Conservation (phyloP, 2,329 filamentous ascomycete genomes). For the Dryadomyces quercivorus region DNA sequence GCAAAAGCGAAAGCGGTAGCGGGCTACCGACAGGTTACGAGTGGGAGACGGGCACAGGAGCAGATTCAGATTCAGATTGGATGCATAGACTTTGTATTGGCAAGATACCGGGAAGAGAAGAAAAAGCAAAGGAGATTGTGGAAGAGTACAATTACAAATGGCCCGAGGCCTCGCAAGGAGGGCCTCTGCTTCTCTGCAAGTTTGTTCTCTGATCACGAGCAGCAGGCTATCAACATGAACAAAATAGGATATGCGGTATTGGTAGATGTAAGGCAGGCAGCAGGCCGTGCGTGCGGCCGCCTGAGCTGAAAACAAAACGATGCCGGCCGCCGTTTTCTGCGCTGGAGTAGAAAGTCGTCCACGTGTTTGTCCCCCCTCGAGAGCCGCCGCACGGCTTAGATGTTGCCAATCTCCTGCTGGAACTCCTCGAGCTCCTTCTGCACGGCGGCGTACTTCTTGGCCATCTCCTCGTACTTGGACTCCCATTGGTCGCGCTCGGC, state of each 20-base stretch:
- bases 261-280: slow-evolving; percentile 5
- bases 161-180: neutral
- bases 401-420: slow-evolving; percentile 83
- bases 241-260: slow-evolving; percentile 5
- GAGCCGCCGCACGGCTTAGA: slow-evolving; percentile 43
- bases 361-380: neutral
- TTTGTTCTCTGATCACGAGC: neutral
- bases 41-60: no score
- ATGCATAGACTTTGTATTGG: neutral
- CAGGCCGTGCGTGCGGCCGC: neutral
- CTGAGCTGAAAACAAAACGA: slow-evolving; percentile 4
- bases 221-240: neutral
- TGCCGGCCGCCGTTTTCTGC: neutral
- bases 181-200: neutral
- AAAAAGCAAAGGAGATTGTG: neutral
- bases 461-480: slow-evolving; percentile 94
- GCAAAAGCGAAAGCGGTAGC: slow-evolving; percentile 27
- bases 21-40: no score
- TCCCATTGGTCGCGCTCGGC: slow-evolving; percentile 88
- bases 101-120: neutral
- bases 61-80: neutral
- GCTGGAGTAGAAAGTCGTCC: neutral
- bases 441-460: slow-evolving; percentile 70
- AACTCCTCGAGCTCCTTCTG: slow-evolving; percentile 90
- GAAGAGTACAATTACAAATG: neutral